Percentiles rank a stretch among this genome's conserved stretches.
Conservation (phyloP, 768 basidiomycete genomes). For the Russula virescens region DNA sequence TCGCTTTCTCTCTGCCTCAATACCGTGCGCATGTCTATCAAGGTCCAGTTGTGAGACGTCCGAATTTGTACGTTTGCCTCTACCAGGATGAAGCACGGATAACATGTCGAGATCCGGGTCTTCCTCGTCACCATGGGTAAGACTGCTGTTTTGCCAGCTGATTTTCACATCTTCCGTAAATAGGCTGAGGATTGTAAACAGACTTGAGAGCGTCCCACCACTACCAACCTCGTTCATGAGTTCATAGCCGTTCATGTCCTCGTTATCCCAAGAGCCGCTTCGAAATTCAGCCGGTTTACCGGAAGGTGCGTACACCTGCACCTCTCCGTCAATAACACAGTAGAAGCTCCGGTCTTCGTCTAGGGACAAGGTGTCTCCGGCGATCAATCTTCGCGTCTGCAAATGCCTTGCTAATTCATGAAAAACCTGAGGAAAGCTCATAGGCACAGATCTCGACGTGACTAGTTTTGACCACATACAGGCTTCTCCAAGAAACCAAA, state of each 20-base stretch:
- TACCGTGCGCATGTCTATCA: constrained; percentile 24
- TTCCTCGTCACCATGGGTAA: constrained; percentile 25
- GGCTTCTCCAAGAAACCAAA: constrained; percentile 99
- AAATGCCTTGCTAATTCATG: constrained; percentile 95
- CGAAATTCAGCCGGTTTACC: constrained; percentile 44
- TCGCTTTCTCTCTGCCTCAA: constrained; percentile 35
- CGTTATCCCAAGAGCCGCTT: constrained; percentile 67
- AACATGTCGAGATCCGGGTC: constrained; percentile 13
- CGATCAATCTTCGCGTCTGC: constrained; percentile 91
- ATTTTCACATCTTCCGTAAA: constrained; percentile 94
- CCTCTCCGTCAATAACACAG: constrained; percentile 96
- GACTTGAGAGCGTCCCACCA: constrained; percentile 90
- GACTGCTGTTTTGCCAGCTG: constrained; percentile 71
- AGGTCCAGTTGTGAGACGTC: constrained; percentile 62
- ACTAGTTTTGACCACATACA: constrained; percentile 40
- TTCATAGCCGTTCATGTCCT: constrained; percentile 93
- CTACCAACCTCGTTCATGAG: constrained; percentile 93
- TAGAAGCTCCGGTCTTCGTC: constrained; percentile 95
- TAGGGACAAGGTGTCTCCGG: constrained; percentile 89
- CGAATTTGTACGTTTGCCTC: constrained; percentile 44
- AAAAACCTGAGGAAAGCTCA: constrained; percentile 57
- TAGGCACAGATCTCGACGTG: not conserved
- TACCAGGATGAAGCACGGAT: constrained; percentile 20
- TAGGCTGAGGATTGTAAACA: constrained; percentile 94
- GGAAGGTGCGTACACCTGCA: constrained; percentile 83